phyloP scores from a whole-genome alignment of 2,329 filamentous ascomycete species.

The Fusarium sulawesiense region DNA sequence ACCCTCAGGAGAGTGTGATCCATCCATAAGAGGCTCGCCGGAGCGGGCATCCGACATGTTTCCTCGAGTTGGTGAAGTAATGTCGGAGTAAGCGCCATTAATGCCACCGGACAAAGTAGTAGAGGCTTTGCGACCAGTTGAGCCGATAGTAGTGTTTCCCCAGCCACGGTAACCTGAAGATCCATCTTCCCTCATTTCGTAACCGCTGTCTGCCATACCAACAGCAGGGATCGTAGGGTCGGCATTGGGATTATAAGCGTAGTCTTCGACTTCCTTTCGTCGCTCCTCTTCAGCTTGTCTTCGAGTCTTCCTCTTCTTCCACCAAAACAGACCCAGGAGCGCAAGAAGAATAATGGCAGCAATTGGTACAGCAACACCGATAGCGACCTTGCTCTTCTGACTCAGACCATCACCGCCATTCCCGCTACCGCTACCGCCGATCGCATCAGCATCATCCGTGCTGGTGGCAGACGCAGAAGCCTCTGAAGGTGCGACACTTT shows the following conservation, averaged over 20 bases:
- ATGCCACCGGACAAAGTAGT: slow-evolving; percentile 86
- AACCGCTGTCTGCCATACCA: slow-evolving; percentile 63
- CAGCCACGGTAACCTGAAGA: slow-evolving; percentile 90
- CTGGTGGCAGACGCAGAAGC: slow-evolving; percentile 39
- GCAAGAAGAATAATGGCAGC: slow-evolving; percentile 86
- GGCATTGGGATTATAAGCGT: slow-evolving; percentile 97
- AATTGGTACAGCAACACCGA: slow-evolving; percentile 94
- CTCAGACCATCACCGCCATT: slow-evolving; percentile 61
- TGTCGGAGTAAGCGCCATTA: slow-evolving; percentile 78
- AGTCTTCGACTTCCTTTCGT: slow-evolving; percentile 96
- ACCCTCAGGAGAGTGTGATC: slow-evolving; percentile 71
- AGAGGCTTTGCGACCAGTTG: slow-evolving; percentile 83
- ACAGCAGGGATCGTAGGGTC: slow-evolving; percentile 79
- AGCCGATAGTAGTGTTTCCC: slow-evolving; percentile 80
- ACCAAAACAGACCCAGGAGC: slow-evolving; percentile 81
- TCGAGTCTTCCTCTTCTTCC: slow-evolving; percentile 87
- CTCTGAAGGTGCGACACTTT: slow-evolving; percentile 13
- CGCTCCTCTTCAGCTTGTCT: slow-evolving; percentile 88
- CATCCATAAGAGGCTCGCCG: slow-evolving; percentile 70
- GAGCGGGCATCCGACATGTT: slow-evolving; percentile 76
- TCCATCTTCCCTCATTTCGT: slow-evolving; percentile 83
- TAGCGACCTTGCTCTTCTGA: slow-evolving; percentile 80
- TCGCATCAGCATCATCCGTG: slow-evolving; percentile 47
- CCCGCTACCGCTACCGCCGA: slow-evolving; percentile 33
- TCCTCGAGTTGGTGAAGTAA: slow-evolving; percentile 72